Percentiles rank a stretch among this genome's conserved stretches.
Conservation (phyloP, 805 yeast genomes). For the Candida montana region DNA sequence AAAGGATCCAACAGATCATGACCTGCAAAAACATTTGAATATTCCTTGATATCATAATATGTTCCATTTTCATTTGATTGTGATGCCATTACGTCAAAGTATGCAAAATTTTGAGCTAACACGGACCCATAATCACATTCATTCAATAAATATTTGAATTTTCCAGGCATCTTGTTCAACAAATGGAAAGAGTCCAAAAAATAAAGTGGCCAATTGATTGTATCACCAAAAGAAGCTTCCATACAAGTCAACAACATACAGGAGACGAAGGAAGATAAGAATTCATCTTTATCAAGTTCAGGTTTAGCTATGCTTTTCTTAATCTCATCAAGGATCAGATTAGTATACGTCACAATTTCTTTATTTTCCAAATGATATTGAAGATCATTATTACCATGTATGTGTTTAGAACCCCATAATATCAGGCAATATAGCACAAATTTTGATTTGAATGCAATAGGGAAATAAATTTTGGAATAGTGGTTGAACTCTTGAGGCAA, state of each 20-base stretch:
- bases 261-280: conserved; percentile 13
- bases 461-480: conserved; percentile 39
- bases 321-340: conserved; percentile 2
- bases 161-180: conserved; percentile 20
- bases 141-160: conserved; percentile 12
- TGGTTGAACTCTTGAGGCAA: conserved; percentile 39
- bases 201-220: conserved; percentile 17
- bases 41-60: conserved; percentile 20
- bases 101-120: conserved; percentile 22
- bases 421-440: conserved; percentile 41
- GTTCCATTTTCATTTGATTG: conserved; percentile 27
- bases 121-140: conserved; percentile 17
- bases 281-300: conserved; percentile 16
- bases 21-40: conserved; percentile 8
- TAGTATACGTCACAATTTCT: conserved; percentile 12
- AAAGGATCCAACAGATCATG: conserved; percentile 11
- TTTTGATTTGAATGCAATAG: conserved; percentile 38
- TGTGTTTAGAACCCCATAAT: conserved; percentile 45
- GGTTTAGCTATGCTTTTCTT: neutral
- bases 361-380: conserved; percentile 13
- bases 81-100: conserved; percentile 22
- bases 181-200: conserved; percentile 16
- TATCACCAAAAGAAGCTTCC: conserved; percentile 23
- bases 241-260: conserved; percentile 20
- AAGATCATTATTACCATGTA: conserved; percentile 8